Conservation (phyloP, 257 asterid genomes). For the Cinchona pubescens region DNA sequence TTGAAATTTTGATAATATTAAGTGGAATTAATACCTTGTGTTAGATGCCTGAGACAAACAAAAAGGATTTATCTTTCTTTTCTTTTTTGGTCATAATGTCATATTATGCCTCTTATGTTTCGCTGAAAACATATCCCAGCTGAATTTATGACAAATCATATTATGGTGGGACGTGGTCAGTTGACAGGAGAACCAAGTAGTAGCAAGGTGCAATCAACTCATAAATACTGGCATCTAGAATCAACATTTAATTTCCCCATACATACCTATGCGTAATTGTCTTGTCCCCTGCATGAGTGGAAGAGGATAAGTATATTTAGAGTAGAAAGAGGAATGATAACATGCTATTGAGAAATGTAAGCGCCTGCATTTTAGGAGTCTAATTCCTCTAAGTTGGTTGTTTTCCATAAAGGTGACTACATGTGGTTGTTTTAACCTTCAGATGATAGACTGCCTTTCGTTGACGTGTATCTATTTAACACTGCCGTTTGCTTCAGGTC, state of each 20-base stretch:
- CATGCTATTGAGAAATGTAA: neutral
- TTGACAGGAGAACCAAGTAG: neutral
- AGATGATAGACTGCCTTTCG: conserved; percentile 4
- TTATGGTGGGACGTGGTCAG: neutral
- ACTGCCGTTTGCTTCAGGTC: conserved; percentile 45
- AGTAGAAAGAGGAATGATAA: neutral
- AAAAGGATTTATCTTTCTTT: no score
- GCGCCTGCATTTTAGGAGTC: neutral
- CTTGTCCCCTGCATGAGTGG: neutral
- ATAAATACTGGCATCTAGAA: neutral
- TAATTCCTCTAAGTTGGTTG: neutral
- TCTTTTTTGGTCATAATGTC: no score
- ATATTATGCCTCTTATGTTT: neutral
- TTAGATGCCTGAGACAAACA: neutral
- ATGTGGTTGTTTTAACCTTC: neutral
- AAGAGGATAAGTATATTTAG: neutral
- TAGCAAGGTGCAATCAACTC: neutral
- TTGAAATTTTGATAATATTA: neutral
- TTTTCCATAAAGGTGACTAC: neutral
- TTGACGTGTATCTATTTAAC: neutral
- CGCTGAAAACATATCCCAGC: neutral
- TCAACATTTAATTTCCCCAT: neutral
- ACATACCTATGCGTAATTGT: neutral
- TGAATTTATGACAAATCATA: neutral
- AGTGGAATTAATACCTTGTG: neutral